Base-by-base conservation (phyloP, 2,329 filamentous ascomycete species). In the Cytospora mali region DNA sequence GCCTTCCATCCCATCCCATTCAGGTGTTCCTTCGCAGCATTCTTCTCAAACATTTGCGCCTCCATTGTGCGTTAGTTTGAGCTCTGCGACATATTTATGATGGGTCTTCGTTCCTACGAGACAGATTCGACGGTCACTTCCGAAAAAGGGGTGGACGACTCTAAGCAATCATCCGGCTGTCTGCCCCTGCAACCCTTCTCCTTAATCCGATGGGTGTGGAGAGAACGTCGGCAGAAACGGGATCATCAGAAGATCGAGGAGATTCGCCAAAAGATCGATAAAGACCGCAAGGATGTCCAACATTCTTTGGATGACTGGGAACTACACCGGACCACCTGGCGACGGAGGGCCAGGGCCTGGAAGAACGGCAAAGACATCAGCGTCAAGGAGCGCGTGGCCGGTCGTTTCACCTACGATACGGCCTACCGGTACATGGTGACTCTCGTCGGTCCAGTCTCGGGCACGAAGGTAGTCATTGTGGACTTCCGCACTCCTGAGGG, bases 401-500 rank as follows among this genome's bases (percentile, higher is more conserved):
- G 14, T 13, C 13, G 28, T 21, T 52, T 18, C 21, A 16, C 1
- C n/a, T 56, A 52, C 57, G 18, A 21, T 9, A 55, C 23, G 21
- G 29, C 18, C 23, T 23, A 27, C 27, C 53, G 27, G 27, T 63
- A 53, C 9, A 23, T 14, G 25, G 23, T 48, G 10, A 31, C 16
- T 2, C 9, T 14, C 6, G 6, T n/a, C 14, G 2, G 1, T 3
- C 3, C 3, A 5, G 10, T 6, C 7, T 6, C 11, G 10, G 23
- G 13, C 1, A 23, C 23, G 11, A 23, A 5, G 14, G 10, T 3
- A 6, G 5, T 9, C 21, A n/a, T 51, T 13, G n/a, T 55, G 10
- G 62, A 63, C 23, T 48, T 61, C 23, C 46, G 62, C 28, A 63
- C 62, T 14, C 27, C 18, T 3, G 16, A 61, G 52, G 51, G 57